Conservation (phyloP, 192 early-diverging fungal species). For the Phycomyces nitens region DNA sequence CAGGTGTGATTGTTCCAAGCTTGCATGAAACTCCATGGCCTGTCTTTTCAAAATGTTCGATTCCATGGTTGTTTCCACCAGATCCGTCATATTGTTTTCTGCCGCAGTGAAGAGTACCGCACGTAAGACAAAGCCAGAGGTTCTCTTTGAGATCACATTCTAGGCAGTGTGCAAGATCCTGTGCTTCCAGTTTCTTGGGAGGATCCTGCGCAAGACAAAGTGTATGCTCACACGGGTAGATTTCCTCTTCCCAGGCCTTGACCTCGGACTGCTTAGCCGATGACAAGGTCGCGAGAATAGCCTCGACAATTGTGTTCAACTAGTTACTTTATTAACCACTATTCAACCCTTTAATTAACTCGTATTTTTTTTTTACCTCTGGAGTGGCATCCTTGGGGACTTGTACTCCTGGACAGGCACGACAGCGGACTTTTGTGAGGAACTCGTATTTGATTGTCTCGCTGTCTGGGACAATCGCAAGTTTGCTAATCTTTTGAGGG, state of each 20-base stretch:
- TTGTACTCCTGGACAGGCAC: constrained; percentile 65
- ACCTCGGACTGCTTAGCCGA: constrained; percentile 84
- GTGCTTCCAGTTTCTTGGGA: constrained; percentile 42
- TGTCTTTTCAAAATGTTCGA: constrained; percentile 78
- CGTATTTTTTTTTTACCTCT: constrained; percentile 39
- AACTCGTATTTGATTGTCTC: constrained; percentile 75
- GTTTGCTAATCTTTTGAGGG: constrained; percentile 91
- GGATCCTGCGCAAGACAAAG: constrained; percentile 62
- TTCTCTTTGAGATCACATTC: constrained; percentile 88
- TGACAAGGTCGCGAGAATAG: constrained; percentile 74
- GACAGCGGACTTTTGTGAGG: constrained; percentile 74
- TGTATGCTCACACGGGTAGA: constrained; percentile 77
- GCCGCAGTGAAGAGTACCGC: constrained; percentile 93
- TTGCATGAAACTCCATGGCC: constrained; percentile 85
- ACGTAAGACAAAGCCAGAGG: constrained; percentile 92
- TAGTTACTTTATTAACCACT: constrained; percentile 14
- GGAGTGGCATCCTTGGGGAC: constrained; percentile 48
- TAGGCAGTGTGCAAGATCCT: constrained; percentile 66
- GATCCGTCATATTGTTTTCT: constrained; percentile 89
- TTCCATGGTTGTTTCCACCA: constrained; percentile 91
- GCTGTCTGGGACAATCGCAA: constrained; percentile 78
- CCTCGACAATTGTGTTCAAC: constrained; percentile 60
- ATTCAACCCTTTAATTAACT: not conserved
- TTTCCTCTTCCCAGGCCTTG: constrained; percentile 92
- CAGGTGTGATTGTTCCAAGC: constrained; percentile 95